Conservation (phyloP, 1,284 basidiomycete species). For the Cutaneotrichosporon mucoides region DNA sequence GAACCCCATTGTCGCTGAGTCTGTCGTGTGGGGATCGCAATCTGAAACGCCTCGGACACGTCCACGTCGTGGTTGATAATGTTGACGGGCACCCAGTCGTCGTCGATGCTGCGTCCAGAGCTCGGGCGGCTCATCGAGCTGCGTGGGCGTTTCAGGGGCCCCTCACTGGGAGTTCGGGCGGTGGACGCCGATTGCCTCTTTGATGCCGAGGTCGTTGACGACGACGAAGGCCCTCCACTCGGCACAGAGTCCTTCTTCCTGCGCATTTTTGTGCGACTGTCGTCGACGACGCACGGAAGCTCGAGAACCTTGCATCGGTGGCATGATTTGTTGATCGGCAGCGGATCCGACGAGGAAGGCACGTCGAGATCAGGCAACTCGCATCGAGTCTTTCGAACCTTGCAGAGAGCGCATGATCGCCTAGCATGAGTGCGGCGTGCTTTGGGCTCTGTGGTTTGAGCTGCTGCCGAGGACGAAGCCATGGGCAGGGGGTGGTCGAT, state of each 20-base stretch:
- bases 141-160: background rate
- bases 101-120: background rate
- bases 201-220: background rate
- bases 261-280: slow-evolving; percentile 27
- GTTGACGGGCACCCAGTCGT: slow-evolving; percentile 3
- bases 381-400: slow-evolving; percentile 45
- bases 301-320: slow-evolving; percentile 41
- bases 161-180: background rate
- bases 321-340: slow-evolving; percentile 39
- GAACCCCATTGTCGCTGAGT: background rate
- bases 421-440: slow-evolving; percentile 44
- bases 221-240: background rate
- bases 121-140: background rate
- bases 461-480: background rate
- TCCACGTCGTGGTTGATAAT: slow-evolving; percentile 33
- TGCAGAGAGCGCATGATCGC: slow-evolving; percentile 44
- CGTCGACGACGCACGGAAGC: slow-evolving; percentile 44
- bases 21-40: background rate
- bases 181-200: slow-evolving; percentile 1
- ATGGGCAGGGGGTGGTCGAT: background rate
- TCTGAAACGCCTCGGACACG: slow-evolving; percentile 8
- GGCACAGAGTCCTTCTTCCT: background rate
- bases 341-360: slow-evolving; percentile 28
- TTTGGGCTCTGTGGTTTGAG: slow-evolving; percentile 14
- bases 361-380: slow-evolving; percentile 45